Base-by-base conservation (phyloP, 257 asterid species). In the Nicotiana paniculata region DNA sequence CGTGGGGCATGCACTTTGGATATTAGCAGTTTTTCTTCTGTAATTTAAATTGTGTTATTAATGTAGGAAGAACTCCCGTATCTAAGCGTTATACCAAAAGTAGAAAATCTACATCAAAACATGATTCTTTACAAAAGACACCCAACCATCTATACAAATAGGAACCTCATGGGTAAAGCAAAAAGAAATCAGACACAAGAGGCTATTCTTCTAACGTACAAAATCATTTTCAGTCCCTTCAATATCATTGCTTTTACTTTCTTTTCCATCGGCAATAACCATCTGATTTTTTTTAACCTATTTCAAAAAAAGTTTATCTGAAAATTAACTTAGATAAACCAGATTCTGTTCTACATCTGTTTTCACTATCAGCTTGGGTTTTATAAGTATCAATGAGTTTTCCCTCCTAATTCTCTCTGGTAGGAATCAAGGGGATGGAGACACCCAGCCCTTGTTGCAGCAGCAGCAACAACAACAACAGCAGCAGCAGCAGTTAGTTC, bases 401-500 rank as follows among this genome's bases (percentile, higher is more conserved):
- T 9, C 10, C 32, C 48, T 24, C 76, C 66, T 77, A 77, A 77
- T 53, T 13, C 7, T 77, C 11, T 35, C 43, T 81, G 37, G 78
- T 93, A 96, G 97, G 90, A 92, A 86, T 84, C 91, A 88, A 86
- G 89, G 70, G 35, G 97, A 91, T 21, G 97, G 91, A 82, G 97
- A 94, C 82, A 89, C 96, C 75, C 96, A 90, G 83, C 97, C 98
- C 24, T 85, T 95, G 85, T 83, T 95, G 83, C 96, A 86, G 80
- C 98, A 93, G 88, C 98, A 91, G 61, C 98, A 37, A 0, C 51
- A 92, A 84, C 98, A 91, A 64, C 94, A 93, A 70, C 88, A 82
- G 81, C 98, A 93, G 30, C 30, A 92, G 81, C 99, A 96, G 81
- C 97, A 91, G 86, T 24, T 93, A 88, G 95, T 91, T 87, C 97